These are phyloP conservation scores for Ziziphus jujuba DNA, from an alignment of 306 rosid species.

Conservation along the genomic window DNA sequence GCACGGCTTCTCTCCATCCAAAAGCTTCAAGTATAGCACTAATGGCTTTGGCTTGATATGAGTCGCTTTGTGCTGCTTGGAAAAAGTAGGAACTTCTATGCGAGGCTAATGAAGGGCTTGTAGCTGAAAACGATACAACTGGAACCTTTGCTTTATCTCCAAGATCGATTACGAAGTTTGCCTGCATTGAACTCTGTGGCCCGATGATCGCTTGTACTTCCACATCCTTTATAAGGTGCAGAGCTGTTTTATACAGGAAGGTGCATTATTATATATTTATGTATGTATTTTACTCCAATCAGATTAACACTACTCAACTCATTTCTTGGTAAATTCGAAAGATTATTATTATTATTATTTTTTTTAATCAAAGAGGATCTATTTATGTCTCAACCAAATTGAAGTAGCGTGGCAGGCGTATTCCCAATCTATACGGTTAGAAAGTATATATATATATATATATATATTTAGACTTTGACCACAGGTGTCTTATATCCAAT, in stretches of 20 bases:
- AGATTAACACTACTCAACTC: no score
- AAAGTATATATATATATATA: background rate
- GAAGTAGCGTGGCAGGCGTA: no score
- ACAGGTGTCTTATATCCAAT: no score
- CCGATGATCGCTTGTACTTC: constrained; percentile 46
- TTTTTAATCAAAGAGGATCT: no score
- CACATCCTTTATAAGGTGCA: constrained; percentile 27
- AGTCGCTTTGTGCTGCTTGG: constrained; percentile 39
- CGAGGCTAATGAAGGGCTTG: constrained; percentile 46
- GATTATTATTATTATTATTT: no score
- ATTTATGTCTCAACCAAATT: no score
- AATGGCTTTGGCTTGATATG: constrained; percentile 44
- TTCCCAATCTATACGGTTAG: no score
- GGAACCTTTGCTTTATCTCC: constrained; percentile 53
- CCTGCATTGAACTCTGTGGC: constrained; percentile 44
- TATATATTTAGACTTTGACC: no score
- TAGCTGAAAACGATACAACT: constrained; percentile 52
- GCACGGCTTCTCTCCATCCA: constrained; percentile 51
- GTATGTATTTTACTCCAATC: no score
- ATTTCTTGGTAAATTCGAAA: no score
- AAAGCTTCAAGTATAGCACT: constrained; percentile 36
- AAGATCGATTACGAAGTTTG: constrained; percentile 46
- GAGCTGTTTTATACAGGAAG: constrained; percentile 14
- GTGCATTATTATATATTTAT: background rate
- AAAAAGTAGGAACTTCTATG: constrained; percentile 46